These are phyloP conservation scores for Sphaerostilbella broomeana DNA, from an alignment of 2,329 filamentous ascomycete species.

Conservation along the genomic window DNA sequence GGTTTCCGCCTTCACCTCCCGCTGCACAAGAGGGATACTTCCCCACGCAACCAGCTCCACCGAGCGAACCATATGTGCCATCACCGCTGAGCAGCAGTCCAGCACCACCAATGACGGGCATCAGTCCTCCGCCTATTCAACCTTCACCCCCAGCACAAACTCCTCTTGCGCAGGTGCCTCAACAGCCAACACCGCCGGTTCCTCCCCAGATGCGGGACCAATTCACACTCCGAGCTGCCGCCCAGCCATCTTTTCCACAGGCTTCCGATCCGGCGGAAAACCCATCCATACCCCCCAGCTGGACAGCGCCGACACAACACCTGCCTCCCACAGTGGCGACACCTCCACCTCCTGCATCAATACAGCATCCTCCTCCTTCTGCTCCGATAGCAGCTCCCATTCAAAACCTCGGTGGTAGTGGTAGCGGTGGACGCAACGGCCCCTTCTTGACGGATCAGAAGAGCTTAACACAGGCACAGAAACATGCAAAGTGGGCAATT, in stretches of 20 bases:
- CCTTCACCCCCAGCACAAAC: slow-evolving; percentile 14
- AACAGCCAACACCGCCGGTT: slow-evolving; percentile 24
- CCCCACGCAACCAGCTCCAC: slow-evolving; percentile 18
- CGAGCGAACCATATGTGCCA: slow-evolving; percentile 26
- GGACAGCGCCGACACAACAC: slow-evolving; percentile 1
- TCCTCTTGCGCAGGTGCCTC: slow-evolving; percentile 19
- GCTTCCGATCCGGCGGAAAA: slow-evolving; percentile 14
- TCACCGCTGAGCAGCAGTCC: slow-evolving; percentile 30
- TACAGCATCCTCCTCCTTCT: slow-evolving; percentile 11
- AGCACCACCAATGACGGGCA: slow-evolving; percentile 15
- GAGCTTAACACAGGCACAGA: slow-evolving; percentile 78
- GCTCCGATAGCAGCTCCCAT: slow-evolving; percentile 10
- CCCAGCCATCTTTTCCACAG: slow-evolving; percentile 14
- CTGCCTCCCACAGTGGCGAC: slow-evolving; percentile 18
- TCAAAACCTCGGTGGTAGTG: slow-evolving; percentile 1
- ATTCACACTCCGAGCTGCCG: slow-evolving; percentile 18
- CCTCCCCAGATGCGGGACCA: slow-evolving; percentile 21
- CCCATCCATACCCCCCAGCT: slow-evolving; percentile 13
- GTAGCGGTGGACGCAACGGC: background rate
- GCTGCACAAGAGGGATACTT: slow-evolving; percentile 29
- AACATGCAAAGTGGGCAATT: slow-evolving; percentile 95
- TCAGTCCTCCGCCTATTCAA: slow-evolving; percentile 18
- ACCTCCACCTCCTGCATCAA: background rate
- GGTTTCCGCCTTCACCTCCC: slow-evolving; percentile 21
- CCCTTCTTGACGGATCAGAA: slow-evolving; percentile 22